Conservation (phyloP, 176 grass and related monocot genomes). For the Aegilops tauschii region DNA sequence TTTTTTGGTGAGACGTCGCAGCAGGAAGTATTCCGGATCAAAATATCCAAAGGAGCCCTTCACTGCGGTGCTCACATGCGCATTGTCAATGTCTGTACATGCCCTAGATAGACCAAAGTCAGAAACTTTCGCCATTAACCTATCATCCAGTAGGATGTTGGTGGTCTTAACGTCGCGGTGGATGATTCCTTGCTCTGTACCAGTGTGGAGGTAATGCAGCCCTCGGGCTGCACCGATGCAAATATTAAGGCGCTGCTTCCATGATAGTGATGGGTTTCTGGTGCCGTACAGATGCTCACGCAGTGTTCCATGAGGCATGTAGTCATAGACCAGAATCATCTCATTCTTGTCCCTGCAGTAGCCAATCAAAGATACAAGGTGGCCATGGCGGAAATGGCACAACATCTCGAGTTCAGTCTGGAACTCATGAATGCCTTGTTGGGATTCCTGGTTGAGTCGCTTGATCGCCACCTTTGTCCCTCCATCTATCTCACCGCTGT, state of each 20-base stretch:
- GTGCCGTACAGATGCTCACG: neutral
- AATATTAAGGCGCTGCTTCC: constrained; percentile 23
- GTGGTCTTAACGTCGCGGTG: neutral
- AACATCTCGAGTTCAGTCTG: too few species aligned
- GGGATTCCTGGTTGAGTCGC: neutral
- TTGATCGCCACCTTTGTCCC: constrained; percentile 5
- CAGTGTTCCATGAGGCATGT: constrained; percentile 23
- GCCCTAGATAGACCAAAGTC: constrained; percentile 37
- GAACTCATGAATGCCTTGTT: neutral
- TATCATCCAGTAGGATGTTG: constrained; percentile 24
- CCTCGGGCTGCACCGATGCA: constrained; percentile 19
- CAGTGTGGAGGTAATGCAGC: too few species aligned
- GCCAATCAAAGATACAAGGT: too few species aligned
- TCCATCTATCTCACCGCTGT: neutral
- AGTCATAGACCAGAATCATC: constrained; percentile 7
- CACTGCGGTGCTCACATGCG: constrained; percentile 36
- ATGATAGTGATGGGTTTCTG: neutral
- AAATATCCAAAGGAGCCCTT: constrained; percentile 41
- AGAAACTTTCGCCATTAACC: constrained; percentile 3
- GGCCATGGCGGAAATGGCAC: too few species aligned
- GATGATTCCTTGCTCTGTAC: too few species aligned
- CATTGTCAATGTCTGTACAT: neutral
- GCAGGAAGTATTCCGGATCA: constrained; percentile 42
- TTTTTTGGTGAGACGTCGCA: constrained; percentile 25
- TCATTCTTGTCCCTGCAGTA: too few species aligned